Evolutionary conservation across 768 basidiomycete genomes (phyloP).

Genomic region (Plicaturopsis crispa): DNA sequence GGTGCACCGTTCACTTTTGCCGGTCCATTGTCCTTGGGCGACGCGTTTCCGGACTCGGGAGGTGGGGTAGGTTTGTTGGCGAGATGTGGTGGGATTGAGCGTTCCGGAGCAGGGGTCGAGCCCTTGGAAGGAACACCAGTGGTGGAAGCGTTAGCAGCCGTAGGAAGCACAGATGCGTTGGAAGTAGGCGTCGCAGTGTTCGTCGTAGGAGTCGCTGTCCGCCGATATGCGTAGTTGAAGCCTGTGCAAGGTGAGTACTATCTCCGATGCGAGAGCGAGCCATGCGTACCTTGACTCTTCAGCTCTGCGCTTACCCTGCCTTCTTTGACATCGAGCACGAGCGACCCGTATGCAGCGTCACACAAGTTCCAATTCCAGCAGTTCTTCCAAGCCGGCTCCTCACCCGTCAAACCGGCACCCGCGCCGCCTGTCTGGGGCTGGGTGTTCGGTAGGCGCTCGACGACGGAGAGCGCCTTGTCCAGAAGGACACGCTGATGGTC

Average conservation of each 20-base stretch:
- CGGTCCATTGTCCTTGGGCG: conserved; percentile 21
- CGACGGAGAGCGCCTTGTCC: conserved; percentile 81
- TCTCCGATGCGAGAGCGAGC: conserved; percentile 2
- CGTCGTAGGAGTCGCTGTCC: conserved; percentile 58
- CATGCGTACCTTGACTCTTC: conserved; percentile 77
- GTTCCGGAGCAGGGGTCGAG: conserved; percentile 26
- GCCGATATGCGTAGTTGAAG: conserved; percentile 94
- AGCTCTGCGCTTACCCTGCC: conserved; percentile 89
- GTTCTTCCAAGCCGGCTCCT: conserved; percentile 97
- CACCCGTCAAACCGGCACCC: conserved; percentile 41
- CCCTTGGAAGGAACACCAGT: conserved; percentile 12
- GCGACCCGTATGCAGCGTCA: conserved; percentile 87
- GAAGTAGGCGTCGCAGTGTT: conserved; percentile 27
- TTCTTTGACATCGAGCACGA: conserved; percentile 86
- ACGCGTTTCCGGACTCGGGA: conserved; percentile 21
- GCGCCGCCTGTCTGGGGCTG: conserved; percentile 31
- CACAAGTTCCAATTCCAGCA: conserved; percentile 99
- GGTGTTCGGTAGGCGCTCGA: conserved; percentile 67
- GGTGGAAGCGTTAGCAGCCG: conserved; percentile 3
- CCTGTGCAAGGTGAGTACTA: conserved; percentile 36
- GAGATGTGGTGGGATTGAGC: conserved; percentile 20
- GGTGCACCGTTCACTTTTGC: conserved; percentile 28
- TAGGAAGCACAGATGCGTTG: conserved; percentile 14
- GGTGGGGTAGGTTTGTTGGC: conserved; percentile 22
- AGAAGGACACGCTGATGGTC: conserved; percentile 83